Evolutionary conservation across 2,329 filamentous ascomycete species (phyloP), one percentile per base, ranked within the genome.

Genomic region (Colletotrichum graminicola): DNA sequence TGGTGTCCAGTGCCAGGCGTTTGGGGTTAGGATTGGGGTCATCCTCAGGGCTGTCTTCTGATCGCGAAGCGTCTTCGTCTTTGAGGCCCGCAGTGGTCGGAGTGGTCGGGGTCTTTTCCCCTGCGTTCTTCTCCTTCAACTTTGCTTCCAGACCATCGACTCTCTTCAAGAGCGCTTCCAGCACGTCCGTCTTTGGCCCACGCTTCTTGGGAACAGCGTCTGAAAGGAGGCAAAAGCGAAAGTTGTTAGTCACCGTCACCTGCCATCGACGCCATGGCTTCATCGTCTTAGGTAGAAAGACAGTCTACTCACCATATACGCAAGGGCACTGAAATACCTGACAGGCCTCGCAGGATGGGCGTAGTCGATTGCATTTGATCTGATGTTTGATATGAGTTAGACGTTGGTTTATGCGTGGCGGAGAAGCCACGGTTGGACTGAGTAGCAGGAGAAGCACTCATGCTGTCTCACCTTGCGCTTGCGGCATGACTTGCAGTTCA

Each of bases 401-500:
- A 66, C 34, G 54, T 63, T 49, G 39, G 49, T 57, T 62, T 34
- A 39, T 16, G 23, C 45, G 5, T 47, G 34, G 41, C 23, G 23
- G 6, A 16, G 43, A 29, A 52, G 12, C 2, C 21, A 14, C 3
- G 14, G 11, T 32, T 43, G 21, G 26, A 7, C 23, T 29, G 6
- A 18, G 56, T 56, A 39, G 21, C 34, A 36, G n/a, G 62, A 34
- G 41, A 39, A 51, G 60, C 1, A 32, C 21, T 36, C 57, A 52
- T 29, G 57, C 23, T 54, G 59, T 72, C 84, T 59, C 82, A 95
- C 94, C 91, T 97, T 97, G 84, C 94, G 88, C 83, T 97, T 97
- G 76, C 94, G 90, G 85, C 94, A 97, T 67, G 93, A 96, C 82
- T 97, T 97, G 89, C 94, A 97, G 81, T 97, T 97, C 94, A 97